These are phyloP conservation scores for Starmerella cellae DNA, from an alignment of 805 yeast genomes.

Conservation along the genomic window DNA sequence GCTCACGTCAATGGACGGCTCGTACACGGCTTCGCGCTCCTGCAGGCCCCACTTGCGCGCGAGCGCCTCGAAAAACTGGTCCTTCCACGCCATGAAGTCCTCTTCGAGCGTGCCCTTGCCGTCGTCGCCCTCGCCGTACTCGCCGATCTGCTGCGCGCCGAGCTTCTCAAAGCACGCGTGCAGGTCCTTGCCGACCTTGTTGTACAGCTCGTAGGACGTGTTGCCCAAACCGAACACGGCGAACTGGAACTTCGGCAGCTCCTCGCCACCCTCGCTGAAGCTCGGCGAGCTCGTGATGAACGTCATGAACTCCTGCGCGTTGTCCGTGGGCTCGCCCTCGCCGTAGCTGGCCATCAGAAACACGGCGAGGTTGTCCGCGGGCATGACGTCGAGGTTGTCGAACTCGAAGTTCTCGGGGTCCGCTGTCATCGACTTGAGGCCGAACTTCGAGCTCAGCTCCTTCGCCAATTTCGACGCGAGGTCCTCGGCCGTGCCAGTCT, in stretches of 20 bases:
- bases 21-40: constrained; percentile 69
- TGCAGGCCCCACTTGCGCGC: constrained; percentile 51
- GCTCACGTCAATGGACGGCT: constrained; percentile 43
- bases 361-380: constrained; percentile 46
- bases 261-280: constrained; percentile 29
- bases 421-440: constrained; percentile 68
- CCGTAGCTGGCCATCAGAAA: constrained; percentile 90
- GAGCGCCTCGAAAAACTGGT: constrained; percentile 50
- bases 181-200: constrained; percentile 56
- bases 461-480: constrained; percentile 82
- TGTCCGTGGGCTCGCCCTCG: constrained; percentile 97
- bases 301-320: constrained; percentile 68
- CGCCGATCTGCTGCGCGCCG: constrained; percentile 63
- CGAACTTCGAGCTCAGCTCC: constrained; percentile 71
- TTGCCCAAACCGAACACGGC: constrained; percentile 88
- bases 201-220: constrained; percentile 83
- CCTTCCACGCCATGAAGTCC: constrained; percentile 90
- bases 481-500: constrained; percentile 98
- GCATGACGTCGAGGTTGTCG: constrained; percentile 56
- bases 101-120: constrained; percentile 92
- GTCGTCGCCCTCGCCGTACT: constrained; percentile 87
- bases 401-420: constrained; percentile 83
- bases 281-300: constrained; percentile 43
- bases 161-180: constrained; percentile 40
- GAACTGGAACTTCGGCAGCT: constrained; percentile 45